Evolutionary conservation across 2,329 filamentous ascomycete species (phyloP), one percentile per base, ranked within the genome.

Genomic region (Juglanconis sp.): DNA sequence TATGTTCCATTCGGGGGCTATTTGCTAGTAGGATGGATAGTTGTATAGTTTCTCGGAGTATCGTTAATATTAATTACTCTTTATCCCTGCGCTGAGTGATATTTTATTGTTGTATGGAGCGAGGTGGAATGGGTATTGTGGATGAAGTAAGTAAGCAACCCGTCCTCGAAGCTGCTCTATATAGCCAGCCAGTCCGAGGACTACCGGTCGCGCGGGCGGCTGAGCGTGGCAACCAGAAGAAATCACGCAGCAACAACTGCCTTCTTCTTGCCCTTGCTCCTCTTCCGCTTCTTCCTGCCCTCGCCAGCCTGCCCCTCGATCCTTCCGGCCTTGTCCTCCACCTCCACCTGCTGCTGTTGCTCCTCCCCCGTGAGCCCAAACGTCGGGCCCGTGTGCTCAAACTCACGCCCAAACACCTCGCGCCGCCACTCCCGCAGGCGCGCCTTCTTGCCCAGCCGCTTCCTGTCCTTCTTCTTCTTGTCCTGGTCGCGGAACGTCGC

Each of bases 361-460:
- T 24, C 71, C 65, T 83, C 83, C 44, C 69, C 71, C 65, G 83
- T 82, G 51, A 85, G 84, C n/a, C 81, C 82, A 65, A 79, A 86
- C 5, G 81, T 84, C 30, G 84, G 83, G 0, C 83, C 84, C 4
- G 79, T 79, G 57, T 76, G 72, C 74, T 85, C 83, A 64, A 72
- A 86, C 68, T 85, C 84, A 50, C 72, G 73, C 17, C 86, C 86
- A 70, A 88, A 89, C 15, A 81, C 82, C 57, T 87, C 85, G 62
- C 81, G 78, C 53, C 86, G 86, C 95, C 95, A 99, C 76, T 97
- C 85, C 70, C 92, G 81, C 63, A 99, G 79, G 24, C 94, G 83
- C 7, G 91, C 91, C 79, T 98, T 98, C 84, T 98, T 99, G 65
- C 91, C 90, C 35, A 98, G 81, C 68, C 85, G 84, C 81, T 96